phyloP scores from a whole-genome alignment of 2,329 filamentous ascomycete species.

The Chaetomium sp. region DNA sequence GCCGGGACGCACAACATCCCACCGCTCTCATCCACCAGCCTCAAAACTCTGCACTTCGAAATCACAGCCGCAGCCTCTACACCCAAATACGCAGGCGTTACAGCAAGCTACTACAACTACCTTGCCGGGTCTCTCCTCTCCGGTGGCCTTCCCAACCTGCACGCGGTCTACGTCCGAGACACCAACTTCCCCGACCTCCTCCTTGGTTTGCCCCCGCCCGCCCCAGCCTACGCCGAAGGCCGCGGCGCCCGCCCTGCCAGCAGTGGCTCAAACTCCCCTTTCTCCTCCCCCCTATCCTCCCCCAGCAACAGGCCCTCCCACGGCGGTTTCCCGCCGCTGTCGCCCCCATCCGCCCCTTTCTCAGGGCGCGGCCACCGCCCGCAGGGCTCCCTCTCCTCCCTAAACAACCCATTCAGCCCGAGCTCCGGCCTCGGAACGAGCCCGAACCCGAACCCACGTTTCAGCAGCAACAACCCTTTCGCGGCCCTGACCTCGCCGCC shows the following conservation, averaged over 20 bases:
- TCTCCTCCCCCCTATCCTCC: conserved; percentile 22
- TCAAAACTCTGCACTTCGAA: conserved; percentile 79
- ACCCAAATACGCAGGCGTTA: conserved; percentile 59
- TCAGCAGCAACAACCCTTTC: conserved; percentile 65
- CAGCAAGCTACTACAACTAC: conserved; percentile 77
- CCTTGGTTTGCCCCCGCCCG: conserved; percentile 67
- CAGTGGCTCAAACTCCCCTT: conserved; percentile 38
- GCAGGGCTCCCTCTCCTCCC: conserved; percentile 28
- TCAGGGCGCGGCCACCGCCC: conserved; percentile 22
- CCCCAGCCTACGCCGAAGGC: conserved; percentile 46
- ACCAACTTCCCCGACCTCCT: conserved; percentile 79
- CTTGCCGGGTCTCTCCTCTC: conserved; percentile 79
- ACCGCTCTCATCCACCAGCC: conserved; percentile 66
- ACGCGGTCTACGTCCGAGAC: conserved; percentile 82
- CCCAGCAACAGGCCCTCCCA: neutral
- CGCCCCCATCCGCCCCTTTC: conserved; percentile 21
- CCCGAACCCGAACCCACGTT: conserved; percentile 44
- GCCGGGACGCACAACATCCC: conserved; percentile 52
- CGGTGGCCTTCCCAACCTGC: conserved; percentile 72
- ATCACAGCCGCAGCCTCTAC: conserved; percentile 64
- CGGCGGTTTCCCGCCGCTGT: conserved; percentile 21
- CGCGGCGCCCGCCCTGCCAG: conserved; percentile 41
- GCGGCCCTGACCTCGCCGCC: conserved; percentile 40
- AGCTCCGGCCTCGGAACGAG: conserved; percentile 33
- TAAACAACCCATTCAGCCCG: conserved; percentile 22